A percentile compares a stretch with the other conserved stretches of the same genome.
Evolutionary conservation across 169 alveolate species (phyloP).

Genomic region (Condylostoma magnum): DNA sequence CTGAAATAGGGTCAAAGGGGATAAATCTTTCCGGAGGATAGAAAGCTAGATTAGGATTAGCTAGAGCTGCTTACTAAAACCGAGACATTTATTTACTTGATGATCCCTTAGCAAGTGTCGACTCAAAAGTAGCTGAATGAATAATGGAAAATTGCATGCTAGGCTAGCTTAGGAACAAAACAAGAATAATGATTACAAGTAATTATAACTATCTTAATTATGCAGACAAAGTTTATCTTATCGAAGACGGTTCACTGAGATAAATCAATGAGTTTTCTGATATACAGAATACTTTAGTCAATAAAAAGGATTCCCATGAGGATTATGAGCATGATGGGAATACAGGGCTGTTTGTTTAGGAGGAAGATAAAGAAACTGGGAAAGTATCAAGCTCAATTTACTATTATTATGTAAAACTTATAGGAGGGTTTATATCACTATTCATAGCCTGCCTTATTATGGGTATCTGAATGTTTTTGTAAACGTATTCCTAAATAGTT

Average conservation of each 20-base stretch:
- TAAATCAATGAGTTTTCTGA: no score
- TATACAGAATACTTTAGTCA: no score
- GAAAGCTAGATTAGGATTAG: slow-evolving; percentile 89
- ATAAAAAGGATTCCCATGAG: no score
- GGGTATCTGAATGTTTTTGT: no score
- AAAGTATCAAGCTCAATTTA: not conserved
- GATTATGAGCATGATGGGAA: no score
- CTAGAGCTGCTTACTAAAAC: slow-evolving; percentile 89
- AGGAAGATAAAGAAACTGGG: not conserved
- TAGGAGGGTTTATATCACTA: no score
- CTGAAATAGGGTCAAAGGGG: slow-evolving; percentile 90
- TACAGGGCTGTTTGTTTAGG: not conserved
- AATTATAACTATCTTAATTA: slow-evolving; percentile 49
- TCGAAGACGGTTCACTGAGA: slow-evolving; percentile 37
- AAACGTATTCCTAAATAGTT: no score
- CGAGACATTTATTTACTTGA: slow-evolving; percentile 72
- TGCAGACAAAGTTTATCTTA: slow-evolving; percentile 72
- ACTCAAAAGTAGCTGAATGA: slow-evolving; percentile 80
- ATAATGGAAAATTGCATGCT: slow-evolving; percentile 70
- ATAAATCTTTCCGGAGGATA: slow-evolving; percentile 91
- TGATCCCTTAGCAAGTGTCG: slow-evolving; percentile 90
- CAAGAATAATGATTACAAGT: slow-evolving; percentile 80
- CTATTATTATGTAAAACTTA: no score
- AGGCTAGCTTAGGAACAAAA: slow-evolving; percentile 57
- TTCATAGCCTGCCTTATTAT: no score